These are phyloP conservation scores for Neurospora sp. DNA, from an alignment of 495 filamentous ascomycete genomes.

Conservation along the genomic window DNA sequence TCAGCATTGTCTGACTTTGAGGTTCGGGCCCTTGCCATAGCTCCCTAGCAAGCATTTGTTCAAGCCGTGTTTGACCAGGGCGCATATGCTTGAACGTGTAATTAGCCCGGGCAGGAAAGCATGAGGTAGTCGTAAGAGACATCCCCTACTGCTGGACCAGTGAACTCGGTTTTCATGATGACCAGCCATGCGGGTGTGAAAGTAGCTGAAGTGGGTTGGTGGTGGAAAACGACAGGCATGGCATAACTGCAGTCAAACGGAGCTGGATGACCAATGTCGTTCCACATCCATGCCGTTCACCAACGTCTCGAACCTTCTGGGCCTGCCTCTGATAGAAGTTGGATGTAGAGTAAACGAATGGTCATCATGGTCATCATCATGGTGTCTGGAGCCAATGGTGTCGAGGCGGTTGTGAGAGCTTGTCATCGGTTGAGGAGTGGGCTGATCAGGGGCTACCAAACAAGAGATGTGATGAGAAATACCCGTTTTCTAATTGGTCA, in stretches of 20 bases:
- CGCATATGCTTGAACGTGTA: neutral
- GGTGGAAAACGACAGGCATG: neutral
- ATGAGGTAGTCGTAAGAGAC: neutral
- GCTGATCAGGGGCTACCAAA: neutral
- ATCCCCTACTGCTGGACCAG: neutral
- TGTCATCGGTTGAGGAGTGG: neutral
- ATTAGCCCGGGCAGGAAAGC: neutral
- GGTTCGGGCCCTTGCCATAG: neutral
- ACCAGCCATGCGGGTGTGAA: neutral
- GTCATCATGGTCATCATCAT: neutral
- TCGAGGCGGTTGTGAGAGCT: neutral
- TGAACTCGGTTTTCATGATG: neutral
- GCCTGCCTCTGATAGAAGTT: neutral
- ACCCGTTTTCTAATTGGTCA: conserved; percentile 11
- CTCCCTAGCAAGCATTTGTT: neutral
- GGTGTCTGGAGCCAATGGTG: neutral
- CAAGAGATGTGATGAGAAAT: conserved; percentile 19
- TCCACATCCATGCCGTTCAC: neutral
- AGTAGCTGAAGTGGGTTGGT: neutral
- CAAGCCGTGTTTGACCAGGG: neutral
- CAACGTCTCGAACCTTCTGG: neutral
- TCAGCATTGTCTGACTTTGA: neutral
- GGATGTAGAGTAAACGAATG: neutral
- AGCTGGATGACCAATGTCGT: neutral
- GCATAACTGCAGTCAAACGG: neutral